Conservation (phyloP, 257 asterid genomes). For the Paulownia fortunei region DNA sequence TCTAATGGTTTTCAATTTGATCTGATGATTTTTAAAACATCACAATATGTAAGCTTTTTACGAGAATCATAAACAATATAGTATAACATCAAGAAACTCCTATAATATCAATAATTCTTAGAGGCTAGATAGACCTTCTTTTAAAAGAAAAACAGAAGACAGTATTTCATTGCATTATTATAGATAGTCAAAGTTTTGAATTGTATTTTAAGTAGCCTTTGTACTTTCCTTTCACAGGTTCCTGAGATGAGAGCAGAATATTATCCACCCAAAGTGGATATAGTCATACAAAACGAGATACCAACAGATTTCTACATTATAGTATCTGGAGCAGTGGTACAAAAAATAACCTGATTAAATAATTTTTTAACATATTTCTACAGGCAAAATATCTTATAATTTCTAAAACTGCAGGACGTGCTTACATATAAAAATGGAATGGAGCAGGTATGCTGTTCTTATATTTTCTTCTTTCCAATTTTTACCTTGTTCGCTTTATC, state of each 20-base stretch:
- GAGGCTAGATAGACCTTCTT: not conserved
- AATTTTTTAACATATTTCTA: not conserved
- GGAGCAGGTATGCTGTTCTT: constrained; percentile 67
- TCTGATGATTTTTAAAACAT: not conserved
- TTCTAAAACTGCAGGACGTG: constrained; percentile 73
- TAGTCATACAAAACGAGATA: constrained; percentile 83
- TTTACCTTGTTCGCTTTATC: not conserved
- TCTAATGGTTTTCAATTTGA: not conserved
- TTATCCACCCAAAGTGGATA: constrained; percentile 92
- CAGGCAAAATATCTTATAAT: constrained; percentile 35
- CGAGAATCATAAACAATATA: not conserved
- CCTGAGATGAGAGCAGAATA: constrained; percentile 95
- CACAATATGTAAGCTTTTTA: constrained; percentile 8
- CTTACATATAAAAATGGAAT: constrained; percentile 61
- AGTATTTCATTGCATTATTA: not conserved
- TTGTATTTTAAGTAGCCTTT: not conserved
- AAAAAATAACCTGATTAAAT: constrained; percentile 14
- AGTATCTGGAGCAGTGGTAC: constrained; percentile 94
- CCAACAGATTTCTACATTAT: constrained; percentile 91
- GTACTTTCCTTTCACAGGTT: constrained; percentile 54
- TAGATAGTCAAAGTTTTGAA: not conserved
- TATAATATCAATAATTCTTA: not conserved
- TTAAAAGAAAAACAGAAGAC: not conserved
- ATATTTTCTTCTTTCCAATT: not conserved
- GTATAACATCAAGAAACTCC: constrained; percentile 8